Evolutionary conservation across 768 basidiomycete genomes (phyloP), one percentile per base, ranked within the genome.

Genomic region (Suillus decipiens): DNA sequence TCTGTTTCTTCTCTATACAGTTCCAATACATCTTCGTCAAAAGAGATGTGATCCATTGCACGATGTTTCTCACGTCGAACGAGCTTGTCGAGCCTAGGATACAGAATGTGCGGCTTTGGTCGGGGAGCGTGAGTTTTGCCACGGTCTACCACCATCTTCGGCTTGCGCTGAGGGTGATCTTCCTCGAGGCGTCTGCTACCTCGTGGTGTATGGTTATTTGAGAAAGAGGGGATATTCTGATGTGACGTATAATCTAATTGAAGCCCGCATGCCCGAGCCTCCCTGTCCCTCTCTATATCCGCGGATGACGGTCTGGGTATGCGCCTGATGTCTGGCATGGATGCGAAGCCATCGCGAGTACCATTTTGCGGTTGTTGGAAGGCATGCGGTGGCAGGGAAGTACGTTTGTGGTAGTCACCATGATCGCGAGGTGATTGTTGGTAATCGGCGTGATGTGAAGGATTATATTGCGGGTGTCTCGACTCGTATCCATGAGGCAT

Each of bases 201-300:
- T 39, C 39, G 61, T 34, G 59, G 31, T n/a, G 14, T 22, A 19
- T 60, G 59, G 24, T 6, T 9, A 17, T 47, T 34, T n/a, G 28
- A 61, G 54, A 36, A 24, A 37, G 43, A 59, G 64, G 53, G 61
- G 58, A 1, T 59, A 45, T 43, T 47, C 14, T 24, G 39, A 14
- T 31, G 56, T 6, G 55, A 48, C 1, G n/a, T 33, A 22, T 45
- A 62, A 59, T 64, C 64, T 19, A 57, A 24, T 14, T 68, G 47
- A 1, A 41, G 54, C 15, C 39, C 63, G 19, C 73, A 74, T 8
- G 74, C 74, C 54, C 73, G 66, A 8, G 69, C 74, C 15, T 74
- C 53, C 61, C 72, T 67, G 42, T 74, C 73, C 4, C 65, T 63
- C 43, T 74, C 73, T 59, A 74, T 66, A 57, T 76, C 73, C 60